Percentiles rank a stretch among this genome's conserved stretches.
Evolutionary conservation across 2,329 filamentous ascomycete species (phyloP).

Genomic region (Neoarthrinium moseri): DNA sequence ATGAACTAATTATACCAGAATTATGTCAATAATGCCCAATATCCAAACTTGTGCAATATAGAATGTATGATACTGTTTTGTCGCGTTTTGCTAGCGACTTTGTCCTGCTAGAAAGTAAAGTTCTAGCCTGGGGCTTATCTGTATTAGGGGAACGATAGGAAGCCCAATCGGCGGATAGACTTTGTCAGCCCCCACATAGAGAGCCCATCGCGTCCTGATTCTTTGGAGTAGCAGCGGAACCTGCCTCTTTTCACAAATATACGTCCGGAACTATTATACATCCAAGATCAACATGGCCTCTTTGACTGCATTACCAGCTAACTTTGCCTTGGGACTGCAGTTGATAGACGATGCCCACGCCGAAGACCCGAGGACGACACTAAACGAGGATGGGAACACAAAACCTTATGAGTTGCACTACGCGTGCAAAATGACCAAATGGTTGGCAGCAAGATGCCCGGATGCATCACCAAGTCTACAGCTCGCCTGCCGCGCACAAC

Average conservation of each 20-base stretch:
- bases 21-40: too few relatives aligned
- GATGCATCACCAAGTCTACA: slow-evolving; percentile 65
- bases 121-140: too few relatives aligned
- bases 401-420: slow-evolving; percentile 74
- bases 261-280: too few relatives aligned
- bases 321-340: slow-evolving; percentile 53
- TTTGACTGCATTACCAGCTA: slow-evolving; percentile 25
- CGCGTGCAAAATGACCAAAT: slow-evolving; percentile 74
- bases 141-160: slow-evolving; percentile 1
- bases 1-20: too few relatives aligned
- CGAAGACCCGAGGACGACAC: slow-evolving; percentile 60
- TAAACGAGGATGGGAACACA: slow-evolving; percentile 31
- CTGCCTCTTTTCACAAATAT: too few relatives aligned
- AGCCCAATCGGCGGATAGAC: slow-evolving; percentile 2
- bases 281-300: slow-evolving; percentile 3
- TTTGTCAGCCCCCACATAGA: slow-evolving; percentile 7
- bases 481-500: slow-evolving; percentile 79
- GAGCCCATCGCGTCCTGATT: background rate
- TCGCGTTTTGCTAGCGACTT: too few relatives aligned
- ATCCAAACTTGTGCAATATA: too few relatives aligned
- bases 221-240: too few relatives aligned
- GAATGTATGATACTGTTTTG: too few relatives aligned
- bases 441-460: slow-evolving; percentile 62
- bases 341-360: slow-evolving; percentile 74
- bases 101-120: too few relatives aligned